Evolutionary conservation across 2,329 filamentous ascomycete genomes (phyloP).

Genomic region (Arthrobotrys sinensis): DNA sequence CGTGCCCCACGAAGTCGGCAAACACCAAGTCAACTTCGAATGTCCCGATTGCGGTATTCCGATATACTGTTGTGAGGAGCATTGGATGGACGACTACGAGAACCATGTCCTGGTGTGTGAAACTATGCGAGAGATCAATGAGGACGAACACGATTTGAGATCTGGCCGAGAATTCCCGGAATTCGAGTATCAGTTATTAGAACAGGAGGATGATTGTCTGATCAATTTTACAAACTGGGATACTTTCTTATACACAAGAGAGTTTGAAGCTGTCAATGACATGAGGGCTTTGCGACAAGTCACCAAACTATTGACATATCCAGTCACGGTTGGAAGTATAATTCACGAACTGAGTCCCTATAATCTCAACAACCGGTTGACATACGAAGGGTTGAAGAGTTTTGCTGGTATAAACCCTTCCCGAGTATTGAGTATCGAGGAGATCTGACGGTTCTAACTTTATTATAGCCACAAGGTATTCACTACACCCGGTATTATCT

Average conservation of each 20-base stretch:
- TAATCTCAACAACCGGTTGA: slow-evolving; percentile 82
- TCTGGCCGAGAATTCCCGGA: slow-evolving; percentile 94
- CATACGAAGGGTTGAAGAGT: slow-evolving; percentile 90
- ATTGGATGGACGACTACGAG: slow-evolving; percentile 97
- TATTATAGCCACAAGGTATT: slow-evolving; percentile 84
- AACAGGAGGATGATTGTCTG: slow-evolving; percentile 90
- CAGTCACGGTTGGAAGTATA: slow-evolving; percentile 89
- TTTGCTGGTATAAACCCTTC: slow-evolving; percentile 79
- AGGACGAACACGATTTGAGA: slow-evolving; percentile 94
- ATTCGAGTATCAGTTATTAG: slow-evolving; percentile 85
- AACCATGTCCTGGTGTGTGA: slow-evolving; percentile 93
- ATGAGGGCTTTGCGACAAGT: slow-evolving; percentile 93
- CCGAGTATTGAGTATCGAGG: too few species aligned
- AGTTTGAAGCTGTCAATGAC: slow-evolving; percentile 91
- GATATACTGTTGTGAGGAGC: slow-evolving; percentile 91
- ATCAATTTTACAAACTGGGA: slow-evolving; percentile 99
- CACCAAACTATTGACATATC: slow-evolving; percentile 93
- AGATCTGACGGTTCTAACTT: too few species aligned
- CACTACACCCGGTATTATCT: slow-evolving; percentile 85
- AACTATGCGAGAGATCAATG: slow-evolving; percentile 90
- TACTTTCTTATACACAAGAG: slow-evolving; percentile 91
- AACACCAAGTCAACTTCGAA: slow-evolving; percentile 88
- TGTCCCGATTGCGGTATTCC: slow-evolving; percentile 97
- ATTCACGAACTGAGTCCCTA: slow-evolving; percentile 96
- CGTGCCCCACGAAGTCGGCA: slow-evolving; percentile 81